Evolutionary conservation across 2,329 filamentous ascomycete species (phyloP).

Genomic region (Lanzia echinophila): DNA sequence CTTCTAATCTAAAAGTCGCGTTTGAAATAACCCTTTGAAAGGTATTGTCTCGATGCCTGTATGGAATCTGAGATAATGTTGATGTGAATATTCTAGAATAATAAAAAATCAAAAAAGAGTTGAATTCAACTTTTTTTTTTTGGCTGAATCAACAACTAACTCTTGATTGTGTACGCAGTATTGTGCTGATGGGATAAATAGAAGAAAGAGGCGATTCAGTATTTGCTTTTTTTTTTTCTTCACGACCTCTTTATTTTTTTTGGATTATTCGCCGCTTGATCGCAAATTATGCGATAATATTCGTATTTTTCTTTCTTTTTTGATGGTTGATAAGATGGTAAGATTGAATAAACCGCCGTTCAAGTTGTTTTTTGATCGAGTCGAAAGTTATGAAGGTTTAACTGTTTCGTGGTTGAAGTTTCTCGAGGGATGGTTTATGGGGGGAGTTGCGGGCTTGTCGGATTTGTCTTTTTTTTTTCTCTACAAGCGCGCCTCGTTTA

Average conservation of each 20-base stretch:
- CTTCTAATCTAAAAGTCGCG: background rate
- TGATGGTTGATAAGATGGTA: background rate
- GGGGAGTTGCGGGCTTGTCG: slow-evolving; percentile 2
- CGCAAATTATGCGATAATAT: background rate
- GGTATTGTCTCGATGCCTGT: background rate
- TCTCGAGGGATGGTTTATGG: background rate
- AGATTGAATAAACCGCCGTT: background rate
- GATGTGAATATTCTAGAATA: background rate
- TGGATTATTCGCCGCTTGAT: background rate
- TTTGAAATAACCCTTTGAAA: background rate
- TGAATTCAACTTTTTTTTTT: too few relatives aligned
- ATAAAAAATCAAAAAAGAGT: background rate
- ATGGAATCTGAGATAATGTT: background rate
- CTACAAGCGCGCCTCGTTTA: slow-evolving; percentile 9
- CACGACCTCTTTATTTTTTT: background rate
- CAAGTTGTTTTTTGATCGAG: background rate
- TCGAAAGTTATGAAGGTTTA: background rate
- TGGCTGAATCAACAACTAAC: background rate
- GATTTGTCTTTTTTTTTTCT: slow-evolving; percentile 8
- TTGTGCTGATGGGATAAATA: too few relatives aligned
- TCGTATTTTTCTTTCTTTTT: background rate
- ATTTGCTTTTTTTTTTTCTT: background rate
- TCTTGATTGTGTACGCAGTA: background rate
- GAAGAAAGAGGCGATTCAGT: background rate
- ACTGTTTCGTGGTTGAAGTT: background rate